Evolutionary conservation across 495 filamentous ascomycete genomes (phyloP).

Genomic region (Aspergillus sclerotioniger): DNA sequence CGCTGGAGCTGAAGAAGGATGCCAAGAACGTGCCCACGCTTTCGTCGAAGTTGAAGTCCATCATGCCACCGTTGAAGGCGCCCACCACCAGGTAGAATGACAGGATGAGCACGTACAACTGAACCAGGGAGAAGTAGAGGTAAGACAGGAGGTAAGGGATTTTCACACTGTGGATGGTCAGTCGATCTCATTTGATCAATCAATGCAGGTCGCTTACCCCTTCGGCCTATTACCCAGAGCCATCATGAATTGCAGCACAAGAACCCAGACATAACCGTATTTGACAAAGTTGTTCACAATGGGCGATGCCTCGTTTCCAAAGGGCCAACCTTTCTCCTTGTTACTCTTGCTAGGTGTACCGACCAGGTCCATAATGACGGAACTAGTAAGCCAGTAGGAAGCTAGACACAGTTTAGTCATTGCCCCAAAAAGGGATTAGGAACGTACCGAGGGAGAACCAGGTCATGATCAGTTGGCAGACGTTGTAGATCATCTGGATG

Average conservation of each 20-base stretch:
- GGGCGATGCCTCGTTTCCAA: constrained; percentile 79
- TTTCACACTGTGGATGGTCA: neutral
- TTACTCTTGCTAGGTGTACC: constrained; percentile 59
- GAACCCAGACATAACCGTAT: constrained; percentile 86
- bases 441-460: constrained; percentile 89
- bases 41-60: constrained; percentile 53
- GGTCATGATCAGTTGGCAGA: constrained; percentile 80
- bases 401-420: constrained; percentile 39
- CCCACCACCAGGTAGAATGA: constrained; percentile 84
- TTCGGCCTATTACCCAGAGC: constrained; percentile 95
- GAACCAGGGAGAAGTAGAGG: constrained; percentile 79
- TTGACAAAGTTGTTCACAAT: constrained; percentile 89
- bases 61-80: constrained; percentile 62
- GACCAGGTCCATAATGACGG: constrained; percentile 95
- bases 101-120: constrained; percentile 81
- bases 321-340: constrained; percentile 59
- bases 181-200: too few species aligned
- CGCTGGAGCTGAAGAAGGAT: constrained; percentile 73
- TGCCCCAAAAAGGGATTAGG: neutral
- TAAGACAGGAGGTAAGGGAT: constrained; percentile 79
- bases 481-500: constrained; percentile 90
- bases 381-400: constrained; percentile 90
- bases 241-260: constrained; percentile 92
- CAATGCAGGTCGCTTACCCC: constrained; percentile 62
- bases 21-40: constrained; percentile 52